Evolutionary conservation across 164 flowering plant species (phyloP).

Genomic region (Amborella trichopoda): DNA sequence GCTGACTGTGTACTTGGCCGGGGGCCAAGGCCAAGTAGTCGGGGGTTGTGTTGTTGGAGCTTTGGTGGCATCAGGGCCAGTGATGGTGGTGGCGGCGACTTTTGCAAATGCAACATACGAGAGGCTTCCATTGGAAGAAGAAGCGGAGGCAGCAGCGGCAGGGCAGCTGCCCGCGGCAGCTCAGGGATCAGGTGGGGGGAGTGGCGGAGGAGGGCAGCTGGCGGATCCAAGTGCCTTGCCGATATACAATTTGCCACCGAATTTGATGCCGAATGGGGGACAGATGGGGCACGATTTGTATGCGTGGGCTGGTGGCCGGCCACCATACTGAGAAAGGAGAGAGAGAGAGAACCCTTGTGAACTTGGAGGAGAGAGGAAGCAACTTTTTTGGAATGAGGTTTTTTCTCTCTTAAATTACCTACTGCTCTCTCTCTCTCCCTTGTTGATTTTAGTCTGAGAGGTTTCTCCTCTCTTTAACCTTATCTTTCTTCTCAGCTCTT

Average conservation of each 20-base stretch:
- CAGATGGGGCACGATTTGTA: conserved; percentile 39
- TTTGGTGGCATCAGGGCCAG: conserved; percentile 61
- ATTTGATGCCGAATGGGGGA: conserved; percentile 39
- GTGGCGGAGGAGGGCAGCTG: conserved; percentile 5
- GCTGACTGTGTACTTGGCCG: conserved; percentile 59
- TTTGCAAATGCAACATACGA: conserved; percentile 66
- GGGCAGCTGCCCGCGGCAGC: conserved; percentile 9
- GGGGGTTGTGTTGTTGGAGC: conserved; percentile 71
- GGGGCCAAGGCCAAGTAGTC: conserved; percentile 61
- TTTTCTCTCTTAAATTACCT: too few species aligned
- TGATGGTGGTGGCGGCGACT: conserved; percentile 70
- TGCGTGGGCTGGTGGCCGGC: conserved; percentile 47
- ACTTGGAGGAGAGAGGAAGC: too few species aligned
- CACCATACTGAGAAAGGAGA: too few species aligned
- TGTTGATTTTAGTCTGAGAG: too few species aligned
- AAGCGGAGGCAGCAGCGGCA: conserved; percentile 9
- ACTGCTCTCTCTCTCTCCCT: too few species aligned
- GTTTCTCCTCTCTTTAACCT: too few species aligned
- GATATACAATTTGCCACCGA: conserved; percentile 35
- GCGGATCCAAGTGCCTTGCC: conserved; percentile 13
- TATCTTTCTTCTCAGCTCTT: too few species aligned
- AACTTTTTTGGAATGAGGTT: too few species aligned
- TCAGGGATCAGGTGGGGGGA: conserved; percentile 2
- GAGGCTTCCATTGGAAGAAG: conserved; percentile 57
- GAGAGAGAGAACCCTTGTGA: too few species aligned